A percentile compares a stretch with the other conserved stretches of the same genome.
Evolutionary conservation across 1,139 yeast species (phyloP).

Genomic region (Candida frijolesensis): DNA sequence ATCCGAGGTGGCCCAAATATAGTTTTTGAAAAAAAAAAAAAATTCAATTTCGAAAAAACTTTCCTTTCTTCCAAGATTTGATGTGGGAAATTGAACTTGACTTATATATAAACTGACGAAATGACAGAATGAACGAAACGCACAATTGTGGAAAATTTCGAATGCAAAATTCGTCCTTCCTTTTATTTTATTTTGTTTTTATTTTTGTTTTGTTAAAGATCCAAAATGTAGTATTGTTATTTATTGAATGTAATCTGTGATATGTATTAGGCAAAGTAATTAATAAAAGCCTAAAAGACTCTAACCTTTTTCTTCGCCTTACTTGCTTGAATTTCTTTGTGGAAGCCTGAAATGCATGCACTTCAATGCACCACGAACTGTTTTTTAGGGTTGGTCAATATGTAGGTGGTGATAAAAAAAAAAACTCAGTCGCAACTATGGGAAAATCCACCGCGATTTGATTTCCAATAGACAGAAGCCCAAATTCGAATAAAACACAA

Average conservation of each 20-base stretch:
- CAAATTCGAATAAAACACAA: background rate
- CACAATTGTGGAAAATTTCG: background rate
- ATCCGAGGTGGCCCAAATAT: too few relatives aligned
- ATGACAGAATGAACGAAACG: background rate
- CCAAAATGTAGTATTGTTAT: background rate
- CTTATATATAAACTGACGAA: background rate
- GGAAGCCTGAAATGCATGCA: background rate
- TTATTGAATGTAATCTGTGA: background rate
- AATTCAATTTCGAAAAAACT: background rate
- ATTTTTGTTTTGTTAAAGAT: background rate
- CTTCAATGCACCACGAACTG: background rate
- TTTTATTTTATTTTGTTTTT: background rate
- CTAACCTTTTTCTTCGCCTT: background rate
- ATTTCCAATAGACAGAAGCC: background rate
- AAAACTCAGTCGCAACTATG: background rate
- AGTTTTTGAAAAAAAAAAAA: too few relatives aligned
- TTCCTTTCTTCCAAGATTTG: background rate
- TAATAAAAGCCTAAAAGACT: background rate
- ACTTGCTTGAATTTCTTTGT: background rate
- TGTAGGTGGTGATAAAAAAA: background rate
- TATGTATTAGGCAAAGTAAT: slow-evolving; percentile 3
- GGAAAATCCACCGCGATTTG: background rate
- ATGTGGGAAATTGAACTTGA: background rate
- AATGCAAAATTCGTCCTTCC: background rate
- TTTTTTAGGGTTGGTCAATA: background rate